Evolutionary conservation across 768 basidiomycete genomes (phyloP).

Genomic region (Pleurotus eryngii): DNA sequence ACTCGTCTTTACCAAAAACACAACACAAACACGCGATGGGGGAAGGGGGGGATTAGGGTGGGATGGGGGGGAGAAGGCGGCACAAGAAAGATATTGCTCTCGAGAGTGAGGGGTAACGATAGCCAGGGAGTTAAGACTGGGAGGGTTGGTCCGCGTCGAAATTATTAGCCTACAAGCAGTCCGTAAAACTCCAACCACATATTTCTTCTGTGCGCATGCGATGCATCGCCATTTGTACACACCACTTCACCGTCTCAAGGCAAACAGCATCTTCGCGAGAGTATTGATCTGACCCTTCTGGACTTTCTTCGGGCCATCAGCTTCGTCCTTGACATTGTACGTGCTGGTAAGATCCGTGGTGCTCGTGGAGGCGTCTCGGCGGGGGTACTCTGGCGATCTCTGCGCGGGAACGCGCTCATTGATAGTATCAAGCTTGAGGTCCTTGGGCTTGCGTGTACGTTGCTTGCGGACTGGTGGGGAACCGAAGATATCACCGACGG

Average conservation of each 20-base stretch:
- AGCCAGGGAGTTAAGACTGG: background rate
- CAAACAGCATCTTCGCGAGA: constrained; percentile 89
- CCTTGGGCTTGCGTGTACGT: constrained; percentile 66
- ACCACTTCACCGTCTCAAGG: constrained; percentile 56
- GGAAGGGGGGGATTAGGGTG: background rate
- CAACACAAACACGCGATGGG: background rate
- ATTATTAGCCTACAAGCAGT: background rate
- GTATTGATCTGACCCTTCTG: constrained; percentile 89
- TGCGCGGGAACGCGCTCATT: constrained; percentile 43
- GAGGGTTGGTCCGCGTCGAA: background rate
- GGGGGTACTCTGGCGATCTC: constrained; percentile 45
- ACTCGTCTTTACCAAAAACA: constrained; percentile 5
- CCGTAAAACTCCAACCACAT: constrained; percentile 1
- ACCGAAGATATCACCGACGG: constrained; percentile 61
- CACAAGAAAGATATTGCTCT: background rate
- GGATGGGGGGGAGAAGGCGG: background rate
- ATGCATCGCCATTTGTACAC: constrained; percentile 4
- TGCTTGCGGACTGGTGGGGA: constrained; percentile 60
- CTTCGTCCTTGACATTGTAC: constrained; percentile 36
- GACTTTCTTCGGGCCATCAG: constrained; percentile 65
- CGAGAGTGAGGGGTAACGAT: background rate
- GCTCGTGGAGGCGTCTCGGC: constrained; percentile 69
- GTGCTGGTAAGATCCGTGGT: constrained; percentile 62
- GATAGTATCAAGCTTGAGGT: constrained; percentile 69
- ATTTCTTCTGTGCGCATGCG: background rate